A percentile compares a stretch with the other conserved stretches of the same genome.
Conservation (phyloP, 2,329 filamentous ascomycete genomes). For the Pseudogymnoascus sp. region DNA sequence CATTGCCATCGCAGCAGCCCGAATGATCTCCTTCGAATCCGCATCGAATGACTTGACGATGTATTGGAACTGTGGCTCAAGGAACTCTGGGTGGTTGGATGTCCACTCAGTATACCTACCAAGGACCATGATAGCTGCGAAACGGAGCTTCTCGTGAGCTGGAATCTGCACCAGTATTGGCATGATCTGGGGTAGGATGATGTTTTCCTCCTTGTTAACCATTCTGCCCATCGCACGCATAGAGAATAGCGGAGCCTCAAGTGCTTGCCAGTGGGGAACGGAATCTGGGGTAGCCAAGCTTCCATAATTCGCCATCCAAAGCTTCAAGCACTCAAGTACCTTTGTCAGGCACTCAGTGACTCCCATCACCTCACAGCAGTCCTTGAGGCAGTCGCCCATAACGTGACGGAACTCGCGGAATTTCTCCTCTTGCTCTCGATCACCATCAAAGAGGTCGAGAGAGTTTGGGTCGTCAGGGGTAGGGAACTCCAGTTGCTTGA, state of each 20-base stretch:
- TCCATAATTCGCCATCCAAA: conserved; percentile 80
- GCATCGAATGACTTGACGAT: conserved; percentile 90
- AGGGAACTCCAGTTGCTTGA: conserved; percentile 84
- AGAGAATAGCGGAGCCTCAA: conserved; percentile 90
- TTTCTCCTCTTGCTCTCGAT: conserved; percentile 91
- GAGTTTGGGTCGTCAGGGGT: conserved; percentile 63
- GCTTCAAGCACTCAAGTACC: conserved; percentile 74
- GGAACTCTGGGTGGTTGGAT: conserved; percentile 80
- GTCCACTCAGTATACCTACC: conserved; percentile 98
- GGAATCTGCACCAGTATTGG: conserved; percentile 90
- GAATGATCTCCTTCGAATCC: conserved; percentile 79
- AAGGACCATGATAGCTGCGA: conserved; percentile 95
- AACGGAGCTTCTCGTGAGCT: conserved; percentile 93
- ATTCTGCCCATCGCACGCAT: conserved; percentile 95
- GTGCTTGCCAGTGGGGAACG: conserved; percentile 91
- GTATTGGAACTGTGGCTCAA: conserved; percentile 89
- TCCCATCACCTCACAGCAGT: conserved; percentile 92
- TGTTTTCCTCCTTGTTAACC: conserved; percentile 81
- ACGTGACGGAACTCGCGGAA: conserved; percentile 94
- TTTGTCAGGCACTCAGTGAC: conserved; percentile 86
- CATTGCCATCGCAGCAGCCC: conserved; percentile 86
- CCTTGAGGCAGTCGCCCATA: conserved; percentile 97
- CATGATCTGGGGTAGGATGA: conserved; percentile 85
- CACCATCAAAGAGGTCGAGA: conserved; percentile 84
- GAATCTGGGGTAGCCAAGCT: conserved; percentile 61